Evolutionary conservation across 805 yeast species (phyloP).

Genomic region (Metschnikowia rubicola): DNA sequence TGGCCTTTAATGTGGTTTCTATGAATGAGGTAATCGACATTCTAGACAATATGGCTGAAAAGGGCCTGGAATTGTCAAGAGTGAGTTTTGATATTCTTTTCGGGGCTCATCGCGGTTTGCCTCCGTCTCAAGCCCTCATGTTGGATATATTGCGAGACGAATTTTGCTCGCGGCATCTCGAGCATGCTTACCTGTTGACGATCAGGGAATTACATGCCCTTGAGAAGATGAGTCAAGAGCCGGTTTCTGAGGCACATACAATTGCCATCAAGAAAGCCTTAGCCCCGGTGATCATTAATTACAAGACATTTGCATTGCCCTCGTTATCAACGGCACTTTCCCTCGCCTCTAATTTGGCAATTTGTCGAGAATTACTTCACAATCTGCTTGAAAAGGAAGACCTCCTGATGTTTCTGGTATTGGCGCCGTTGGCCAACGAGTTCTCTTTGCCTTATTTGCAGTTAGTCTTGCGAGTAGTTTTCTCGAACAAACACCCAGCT

Average conservation of each 20-base stretch:
- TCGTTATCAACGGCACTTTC: conserved; percentile 5
- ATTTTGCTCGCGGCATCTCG: conserved; percentile 12
- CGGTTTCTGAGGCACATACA: too few relatives aligned
- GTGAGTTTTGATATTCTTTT: neutral
- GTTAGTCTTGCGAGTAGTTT: conserved; percentile 29
- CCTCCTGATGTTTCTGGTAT: neutral
- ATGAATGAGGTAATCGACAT: neutral
- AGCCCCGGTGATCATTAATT: conserved; percentile 2
- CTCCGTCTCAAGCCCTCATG: conserved; percentile 10
- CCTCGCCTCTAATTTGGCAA: neutral
- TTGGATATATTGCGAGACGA: conserved; percentile 14
- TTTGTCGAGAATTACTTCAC: conserved; percentile 1
- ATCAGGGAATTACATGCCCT: too few relatives aligned
- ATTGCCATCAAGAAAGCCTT: too few relatives aligned
- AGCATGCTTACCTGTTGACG: conserved; percentile 3
- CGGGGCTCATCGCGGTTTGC: neutral
- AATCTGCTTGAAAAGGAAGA: neutral
- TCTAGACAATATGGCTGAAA: neutral
- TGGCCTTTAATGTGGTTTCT: neutral
- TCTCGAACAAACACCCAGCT: conserved; percentile 18
- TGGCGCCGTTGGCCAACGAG: conserved; percentile 21
- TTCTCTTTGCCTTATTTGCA: conserved; percentile 44
- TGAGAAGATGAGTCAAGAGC: too few relatives aligned
- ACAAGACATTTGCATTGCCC: conserved; percentile 5
- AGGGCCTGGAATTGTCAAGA: neutral